These are phyloP conservation scores for Eutrema heterophyllum DNA, from an alignment of 345 rosid species.

Conservation along the genomic window DNA sequence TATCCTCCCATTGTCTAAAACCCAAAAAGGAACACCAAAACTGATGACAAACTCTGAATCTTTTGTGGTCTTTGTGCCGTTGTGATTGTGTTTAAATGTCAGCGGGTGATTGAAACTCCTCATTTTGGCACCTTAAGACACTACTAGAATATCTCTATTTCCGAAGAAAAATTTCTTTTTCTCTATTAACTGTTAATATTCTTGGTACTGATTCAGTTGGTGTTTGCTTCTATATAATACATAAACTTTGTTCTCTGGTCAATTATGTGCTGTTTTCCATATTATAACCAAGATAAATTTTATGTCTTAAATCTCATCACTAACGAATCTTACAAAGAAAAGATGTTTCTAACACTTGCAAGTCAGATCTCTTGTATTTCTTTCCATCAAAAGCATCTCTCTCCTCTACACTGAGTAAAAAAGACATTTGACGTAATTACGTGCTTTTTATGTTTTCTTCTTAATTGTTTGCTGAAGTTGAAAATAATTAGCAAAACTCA, in stretches of 20 bases:
- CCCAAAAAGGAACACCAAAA: slow-evolving; percentile 16
- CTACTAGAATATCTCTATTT: slow-evolving; percentile 10
- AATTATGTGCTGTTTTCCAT: background rate
- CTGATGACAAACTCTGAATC: slow-evolving; percentile 26
- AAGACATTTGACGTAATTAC: background rate
- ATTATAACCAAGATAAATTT: background rate
- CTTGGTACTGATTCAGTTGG: too few species aligned
- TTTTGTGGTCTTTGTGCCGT: slow-evolving; percentile 6
- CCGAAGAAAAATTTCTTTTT: slow-evolving; percentile 1
- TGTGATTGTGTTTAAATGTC: slow-evolving; percentile 25
- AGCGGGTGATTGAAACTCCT: slow-evolving; percentile 17
- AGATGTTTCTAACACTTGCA: background rate
- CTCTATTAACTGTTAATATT: slow-evolving; percentile 21
- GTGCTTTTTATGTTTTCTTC: background rate
- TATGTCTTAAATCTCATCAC: background rate
- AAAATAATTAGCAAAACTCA: background rate
- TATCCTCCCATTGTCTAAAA: slow-evolving; percentile 62
- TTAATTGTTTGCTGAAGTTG: background rate
- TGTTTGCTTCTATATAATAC: slow-evolving; percentile 17
- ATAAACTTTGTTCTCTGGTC: background rate
- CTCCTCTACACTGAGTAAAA: too few species aligned
- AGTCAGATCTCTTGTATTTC: background rate
- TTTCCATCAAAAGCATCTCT: background rate
- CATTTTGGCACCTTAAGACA: slow-evolving; percentile 26
- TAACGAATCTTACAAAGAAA: background rate